Evolutionary conservation across 192 early-diverging fungal species (phyloP).

Genomic region (Coemansia sp.): DNA sequence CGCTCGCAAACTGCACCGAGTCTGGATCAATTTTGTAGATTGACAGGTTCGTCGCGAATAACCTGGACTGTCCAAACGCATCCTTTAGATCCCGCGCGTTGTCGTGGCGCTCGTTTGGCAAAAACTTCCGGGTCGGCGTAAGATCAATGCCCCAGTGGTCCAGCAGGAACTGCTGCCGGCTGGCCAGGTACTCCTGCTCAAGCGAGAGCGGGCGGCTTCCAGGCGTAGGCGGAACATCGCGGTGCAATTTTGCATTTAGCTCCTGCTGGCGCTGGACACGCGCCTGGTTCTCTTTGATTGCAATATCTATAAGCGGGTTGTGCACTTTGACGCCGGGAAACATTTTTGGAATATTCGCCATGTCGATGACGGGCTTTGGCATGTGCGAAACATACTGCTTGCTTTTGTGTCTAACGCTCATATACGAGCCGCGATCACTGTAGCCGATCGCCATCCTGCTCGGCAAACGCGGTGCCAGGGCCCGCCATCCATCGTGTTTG

Average conservation of each 20-base stretch:
- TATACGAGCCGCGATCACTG: neutral
- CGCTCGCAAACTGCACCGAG: slow-evolving; percentile 2
- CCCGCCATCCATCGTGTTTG: too few species aligned
- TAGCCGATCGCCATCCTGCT: too few species aligned
- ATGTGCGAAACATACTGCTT: neutral
- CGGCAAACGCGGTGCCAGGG: too few species aligned
- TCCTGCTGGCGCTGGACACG: neutral
- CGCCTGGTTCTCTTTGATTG: neutral
- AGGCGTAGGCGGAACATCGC: neutral
- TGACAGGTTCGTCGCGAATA: slow-evolving; percentile 2
- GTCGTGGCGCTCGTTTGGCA: neutral
- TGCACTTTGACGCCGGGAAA: slow-evolving; percentile 8
- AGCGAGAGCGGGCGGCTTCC: slow-evolving; percentile 18
- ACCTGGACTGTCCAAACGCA: neutral
- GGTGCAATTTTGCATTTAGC: neutral
- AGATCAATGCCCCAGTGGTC: slow-evolving; percentile 17
- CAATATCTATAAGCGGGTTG: slow-evolving; percentile 29
- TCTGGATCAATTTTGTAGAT: neutral
- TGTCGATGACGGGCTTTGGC: neutral
- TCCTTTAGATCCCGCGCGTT: neutral
- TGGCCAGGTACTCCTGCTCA: slow-evolving; percentile 4
- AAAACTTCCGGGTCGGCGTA: slow-evolving; percentile 27
- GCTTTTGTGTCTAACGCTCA: neutral
- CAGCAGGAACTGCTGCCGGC: slow-evolving; percentile 13
- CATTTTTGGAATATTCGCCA: neutral